phyloP scores from a whole-genome alignment of 2,329 filamentous ascomycete species.

The Alternaria sp. region DNA sequence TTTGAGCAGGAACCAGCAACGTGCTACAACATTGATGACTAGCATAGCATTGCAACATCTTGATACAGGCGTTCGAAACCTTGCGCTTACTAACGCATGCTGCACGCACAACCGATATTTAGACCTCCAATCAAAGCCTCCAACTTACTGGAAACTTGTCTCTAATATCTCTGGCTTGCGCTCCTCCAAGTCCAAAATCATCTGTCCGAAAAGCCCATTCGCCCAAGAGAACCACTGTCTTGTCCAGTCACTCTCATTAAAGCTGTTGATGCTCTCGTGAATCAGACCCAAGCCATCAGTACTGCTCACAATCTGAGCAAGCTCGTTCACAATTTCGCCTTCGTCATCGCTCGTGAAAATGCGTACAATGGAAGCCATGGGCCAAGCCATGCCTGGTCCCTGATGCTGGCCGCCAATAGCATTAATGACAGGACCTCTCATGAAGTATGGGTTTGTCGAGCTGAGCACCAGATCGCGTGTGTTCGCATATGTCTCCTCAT shows the following conservation, averaged over 20 bases:
- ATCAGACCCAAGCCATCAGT: constrained; percentile 60
- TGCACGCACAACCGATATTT: neutral
- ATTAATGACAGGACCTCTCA: constrained; percentile 58
- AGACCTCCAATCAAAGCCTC: neutral
- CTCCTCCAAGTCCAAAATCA: constrained; percentile 57
- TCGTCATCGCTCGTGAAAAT: constrained; percentile 60
- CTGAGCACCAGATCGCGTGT: constrained; percentile 57
- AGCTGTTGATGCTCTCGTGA: constrained; percentile 62
- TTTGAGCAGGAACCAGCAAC: constrained; percentile 8
- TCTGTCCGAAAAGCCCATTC: constrained; percentile 61
- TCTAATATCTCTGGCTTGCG: constrained; percentile 55
- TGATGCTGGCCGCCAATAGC: constrained; percentile 60
- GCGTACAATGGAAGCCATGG: constrained; percentile 61
- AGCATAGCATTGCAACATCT: constrained; percentile 3
- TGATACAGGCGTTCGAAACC: constrained; percentile 5
- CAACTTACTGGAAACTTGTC: constrained; percentile 53
- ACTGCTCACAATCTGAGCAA: constrained; percentile 56
- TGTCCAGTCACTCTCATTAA: constrained; percentile 56
- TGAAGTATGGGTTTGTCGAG: constrained; percentile 59
- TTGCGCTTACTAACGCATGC: constrained; percentile 3
- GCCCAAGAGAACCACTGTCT: constrained; percentile 63
- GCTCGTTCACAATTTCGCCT: constrained; percentile 55
- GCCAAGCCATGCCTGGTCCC: constrained; percentile 59
- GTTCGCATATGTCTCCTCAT: constrained; percentile 55
- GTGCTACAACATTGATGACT: constrained; percentile 6